phyloP scores from a whole-genome alignment of 352 stramenopile species.

The Globisporangium spiculum region DNA sequence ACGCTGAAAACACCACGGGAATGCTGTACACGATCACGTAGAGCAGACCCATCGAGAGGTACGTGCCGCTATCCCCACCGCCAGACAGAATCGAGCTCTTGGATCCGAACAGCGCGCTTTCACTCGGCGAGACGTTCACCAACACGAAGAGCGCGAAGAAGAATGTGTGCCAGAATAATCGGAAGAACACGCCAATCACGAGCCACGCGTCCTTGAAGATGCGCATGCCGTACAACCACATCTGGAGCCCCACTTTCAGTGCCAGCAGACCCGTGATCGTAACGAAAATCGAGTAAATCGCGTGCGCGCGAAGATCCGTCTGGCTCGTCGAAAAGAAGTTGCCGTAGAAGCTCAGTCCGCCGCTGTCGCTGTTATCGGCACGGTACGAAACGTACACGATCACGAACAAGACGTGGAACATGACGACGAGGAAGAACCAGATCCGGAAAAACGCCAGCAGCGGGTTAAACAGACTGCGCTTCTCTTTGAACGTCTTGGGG shows the following conservation, averaged over 20 bases:
- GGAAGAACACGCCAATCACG: conserved; percentile 55
- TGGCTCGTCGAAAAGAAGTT: conserved; percentile 52
- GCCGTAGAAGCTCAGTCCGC: conserved; percentile 58
- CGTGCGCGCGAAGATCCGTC: conserved; percentile 61
- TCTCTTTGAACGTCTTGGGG: conserved; percentile 87
- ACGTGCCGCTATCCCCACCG: conserved; percentile 48
- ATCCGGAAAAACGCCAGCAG: conserved; percentile 79
- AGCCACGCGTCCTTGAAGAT: conserved; percentile 69
- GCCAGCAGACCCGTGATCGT: conserved; percentile 51
- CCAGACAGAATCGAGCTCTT: conserved; percentile 41
- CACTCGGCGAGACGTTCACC: conserved; percentile 58
- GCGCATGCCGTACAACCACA: conserved; percentile 68
- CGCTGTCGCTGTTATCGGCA: conserved; percentile 40
- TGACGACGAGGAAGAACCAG: conserved; percentile 79
- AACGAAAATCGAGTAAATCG: conserved; percentile 69
- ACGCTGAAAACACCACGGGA: conserved; percentile 44
- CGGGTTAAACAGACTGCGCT: conserved; percentile 83
- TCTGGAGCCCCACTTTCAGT: conserved; percentile 69
- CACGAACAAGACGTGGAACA: conserved; percentile 66
- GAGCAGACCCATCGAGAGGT: conserved; percentile 54
- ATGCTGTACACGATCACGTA: conserved; percentile 64
- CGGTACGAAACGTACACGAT: conserved; percentile 74
- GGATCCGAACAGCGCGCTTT: conserved; percentile 42
- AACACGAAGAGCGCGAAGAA: conserved; percentile 72
- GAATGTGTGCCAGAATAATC: conserved; percentile 67